phyloP scores from a whole-genome alignment of 2,329 filamentous ascomycete genomes.

The Fusarium incarnatum region DNA sequence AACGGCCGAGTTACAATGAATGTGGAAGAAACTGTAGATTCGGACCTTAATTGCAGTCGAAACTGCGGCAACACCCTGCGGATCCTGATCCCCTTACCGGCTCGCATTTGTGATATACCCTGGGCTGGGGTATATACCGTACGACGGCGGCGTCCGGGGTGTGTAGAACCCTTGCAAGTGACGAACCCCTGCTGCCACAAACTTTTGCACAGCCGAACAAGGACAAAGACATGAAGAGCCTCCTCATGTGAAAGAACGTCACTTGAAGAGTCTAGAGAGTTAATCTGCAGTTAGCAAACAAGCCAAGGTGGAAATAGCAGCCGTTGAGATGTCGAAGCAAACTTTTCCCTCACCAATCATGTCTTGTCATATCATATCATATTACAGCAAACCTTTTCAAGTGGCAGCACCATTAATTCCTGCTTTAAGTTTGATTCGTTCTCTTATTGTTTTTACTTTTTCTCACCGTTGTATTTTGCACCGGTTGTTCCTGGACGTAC shows the following conservation, averaged over 20 bases:
- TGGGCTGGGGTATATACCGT: constrained; percentile 29
- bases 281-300: not conserved
- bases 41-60: not conserved
- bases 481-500: not conserved
- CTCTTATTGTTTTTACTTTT: constrained; percentile 9
- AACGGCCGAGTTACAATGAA: not conserved
- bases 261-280: not conserved
- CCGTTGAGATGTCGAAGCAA: not conserved
- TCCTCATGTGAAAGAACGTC: constrained; percentile 1
- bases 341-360: not conserved
- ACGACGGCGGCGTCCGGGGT: constrained; percentile 28
- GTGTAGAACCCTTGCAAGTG: constrained; percentile 11
- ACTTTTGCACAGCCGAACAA: not conserved
- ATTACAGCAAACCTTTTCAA: not conserved
- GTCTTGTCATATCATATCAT: constrained; percentile 10
- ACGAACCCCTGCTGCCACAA: constrained; percentile 29
- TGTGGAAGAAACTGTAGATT: constrained; percentile 1
- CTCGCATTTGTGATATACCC: not conserved
- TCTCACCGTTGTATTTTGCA: not conserved
- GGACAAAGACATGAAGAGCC: constrained; percentile 9
- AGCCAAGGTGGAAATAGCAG: constrained; percentile 1
- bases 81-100: constrained; percentile 6
- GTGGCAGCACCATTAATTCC: constrained; percentile 16
- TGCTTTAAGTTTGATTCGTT: not conserved
- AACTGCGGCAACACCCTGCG: constrained; percentile 11